These are phyloP conservation scores for Euphrasia arctica DNA, from an alignment of 305 asterid genomes.

Conservation along the genomic window DNA sequence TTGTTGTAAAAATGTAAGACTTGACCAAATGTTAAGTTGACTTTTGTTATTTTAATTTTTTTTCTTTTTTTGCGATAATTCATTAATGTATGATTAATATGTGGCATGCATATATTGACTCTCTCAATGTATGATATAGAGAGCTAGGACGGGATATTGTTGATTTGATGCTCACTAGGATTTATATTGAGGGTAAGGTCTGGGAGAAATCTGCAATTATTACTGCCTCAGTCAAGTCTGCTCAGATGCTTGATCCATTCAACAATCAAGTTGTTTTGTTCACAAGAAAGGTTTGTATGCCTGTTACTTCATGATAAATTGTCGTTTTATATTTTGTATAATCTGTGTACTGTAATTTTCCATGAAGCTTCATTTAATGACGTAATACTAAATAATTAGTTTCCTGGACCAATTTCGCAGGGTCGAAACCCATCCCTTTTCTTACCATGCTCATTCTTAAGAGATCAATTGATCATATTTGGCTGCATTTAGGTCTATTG, in stretches of 20 bases:
- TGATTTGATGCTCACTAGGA: slow-evolving; percentile 50
- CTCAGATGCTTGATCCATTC: slow-evolving; percentile 64
- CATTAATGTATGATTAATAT: slow-evolving; percentile 7
- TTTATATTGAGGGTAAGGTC: slow-evolving; percentile 57
- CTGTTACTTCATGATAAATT: slow-evolving; percentile 18
- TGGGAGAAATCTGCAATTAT: slow-evolving; percentile 67
- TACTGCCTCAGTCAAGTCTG: slow-evolving; percentile 51
- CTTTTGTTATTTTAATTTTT: background rate
- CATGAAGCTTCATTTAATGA: slow-evolving; percentile 1
- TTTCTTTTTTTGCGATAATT: background rate
- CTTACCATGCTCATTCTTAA: too few relatives aligned
- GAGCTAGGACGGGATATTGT: slow-evolving; percentile 64
- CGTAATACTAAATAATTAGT: too few relatives aligned
- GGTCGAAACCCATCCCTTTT: too few relatives aligned
- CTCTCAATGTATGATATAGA: slow-evolving; percentile 39
- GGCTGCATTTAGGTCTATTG: too few relatives aligned
- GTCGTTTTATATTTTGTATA: slow-evolving; percentile 14
- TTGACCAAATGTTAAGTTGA: background rate
- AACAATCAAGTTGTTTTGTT: slow-evolving; percentile 51
- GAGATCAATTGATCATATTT: too few relatives aligned
- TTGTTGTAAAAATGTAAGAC: background rate
- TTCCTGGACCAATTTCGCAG: too few relatives aligned
- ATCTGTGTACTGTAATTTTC: slow-evolving; percentile 8
- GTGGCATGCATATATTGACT: slow-evolving; percentile 9
- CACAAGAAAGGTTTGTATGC: slow-evolving; percentile 51